Conservation (phyloP, 2,329 filamentous ascomycete genomes). For the Penicillium sp. region DNA sequence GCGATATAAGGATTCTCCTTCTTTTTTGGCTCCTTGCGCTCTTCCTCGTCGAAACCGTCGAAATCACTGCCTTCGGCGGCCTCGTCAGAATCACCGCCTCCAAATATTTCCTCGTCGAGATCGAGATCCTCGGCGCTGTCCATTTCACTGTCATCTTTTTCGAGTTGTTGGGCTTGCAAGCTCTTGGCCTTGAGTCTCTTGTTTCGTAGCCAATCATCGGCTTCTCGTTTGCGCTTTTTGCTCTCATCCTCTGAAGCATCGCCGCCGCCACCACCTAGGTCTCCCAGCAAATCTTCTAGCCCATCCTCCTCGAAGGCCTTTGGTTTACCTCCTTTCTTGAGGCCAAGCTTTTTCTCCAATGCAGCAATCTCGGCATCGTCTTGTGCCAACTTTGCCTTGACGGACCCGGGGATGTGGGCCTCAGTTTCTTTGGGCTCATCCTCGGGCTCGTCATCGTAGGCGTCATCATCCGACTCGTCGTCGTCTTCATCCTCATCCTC, state of each 20-base stretch:
- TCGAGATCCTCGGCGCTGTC: constrained; percentile 9
- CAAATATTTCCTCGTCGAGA: constrained; percentile 25
- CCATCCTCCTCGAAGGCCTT: constrained; percentile 79
- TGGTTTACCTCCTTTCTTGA: constrained; percentile 71
- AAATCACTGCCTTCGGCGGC: constrained; percentile 41
- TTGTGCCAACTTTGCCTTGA: constrained; percentile 66
- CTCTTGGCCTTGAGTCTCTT: constrained; percentile 56
- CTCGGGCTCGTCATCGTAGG: constrained; percentile 8
- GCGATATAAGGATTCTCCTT: constrained; percentile 88
- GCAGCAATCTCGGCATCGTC: constrained; percentile 88
- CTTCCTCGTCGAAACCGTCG: constrained; percentile 40
- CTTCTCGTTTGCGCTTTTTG: constrained; percentile 61
- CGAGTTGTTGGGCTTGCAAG: constrained; percentile 16
- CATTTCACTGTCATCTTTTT: constrained; percentile 16
- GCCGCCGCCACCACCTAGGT: constrained; percentile 56
- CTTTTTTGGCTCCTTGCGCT: constrained; percentile 44
- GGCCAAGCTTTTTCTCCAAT: constrained; percentile 81
- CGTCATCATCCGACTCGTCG: constrained; percentile 30
- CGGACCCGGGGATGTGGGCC: constrained; percentile 34
- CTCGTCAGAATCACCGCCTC: constrained; percentile 26
- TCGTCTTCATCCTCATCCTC: constrained; percentile 14
- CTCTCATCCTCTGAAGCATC: constrained; percentile 52
- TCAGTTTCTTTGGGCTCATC: constrained; percentile 12
- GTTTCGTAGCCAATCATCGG: constrained; percentile 57
- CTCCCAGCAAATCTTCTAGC: constrained; percentile 72